Conservation (phyloP, 1,284 basidiomycete species). For the Moniliophthora roreri region DNA sequence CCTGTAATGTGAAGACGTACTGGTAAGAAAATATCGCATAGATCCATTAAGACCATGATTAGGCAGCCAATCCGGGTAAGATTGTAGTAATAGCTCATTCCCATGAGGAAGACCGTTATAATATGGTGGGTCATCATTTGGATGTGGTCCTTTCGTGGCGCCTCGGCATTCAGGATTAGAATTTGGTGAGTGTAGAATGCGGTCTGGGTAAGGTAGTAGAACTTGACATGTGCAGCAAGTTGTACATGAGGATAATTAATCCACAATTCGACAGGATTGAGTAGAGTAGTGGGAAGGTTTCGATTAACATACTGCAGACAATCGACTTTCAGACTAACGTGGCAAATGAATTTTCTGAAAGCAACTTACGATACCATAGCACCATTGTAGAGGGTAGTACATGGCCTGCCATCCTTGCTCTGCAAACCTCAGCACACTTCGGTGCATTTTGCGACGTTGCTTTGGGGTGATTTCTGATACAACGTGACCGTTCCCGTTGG, state of each 20-base stretch:
- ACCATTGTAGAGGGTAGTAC: conserved; percentile 80
- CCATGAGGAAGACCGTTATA: conserved; percentile 83
- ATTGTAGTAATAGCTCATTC: conserved; percentile 78
- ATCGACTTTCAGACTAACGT: conserved; percentile 10
- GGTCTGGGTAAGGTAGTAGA: conserved; percentile 91
- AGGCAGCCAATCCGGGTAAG: conserved; percentile 87
- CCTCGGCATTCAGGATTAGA: conserved; percentile 92
- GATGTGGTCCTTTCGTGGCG: conserved; percentile 85
- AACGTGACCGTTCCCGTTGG: conserved; percentile 26
- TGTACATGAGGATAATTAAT: conserved; percentile 80
- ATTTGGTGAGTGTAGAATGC: conserved; percentile 95
- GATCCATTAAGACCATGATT: conserved; percentile 92
- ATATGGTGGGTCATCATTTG: conserved; percentile 98
- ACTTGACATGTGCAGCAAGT: conserved; percentile 78
- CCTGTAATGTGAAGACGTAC: conserved; percentile 47
- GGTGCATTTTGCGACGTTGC: conserved; percentile 58
- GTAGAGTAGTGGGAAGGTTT: conserved; percentile 67
- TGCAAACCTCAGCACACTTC: conserved; percentile 83
- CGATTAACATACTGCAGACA: conserved; percentile 72
- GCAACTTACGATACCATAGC: conserved; percentile 78
- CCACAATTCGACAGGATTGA: conserved; percentile 78
- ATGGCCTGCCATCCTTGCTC: conserved; percentile 92
- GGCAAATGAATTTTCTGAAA: conserved; percentile 7
- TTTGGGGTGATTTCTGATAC: conserved; percentile 28
- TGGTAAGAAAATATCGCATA: conserved; percentile 88